Percentiles rank a stretch among this genome's conserved stretches.
phyloP scores from a whole-genome alignment of 345 rosid genomes.

The Corchorus olitorius region DNA sequence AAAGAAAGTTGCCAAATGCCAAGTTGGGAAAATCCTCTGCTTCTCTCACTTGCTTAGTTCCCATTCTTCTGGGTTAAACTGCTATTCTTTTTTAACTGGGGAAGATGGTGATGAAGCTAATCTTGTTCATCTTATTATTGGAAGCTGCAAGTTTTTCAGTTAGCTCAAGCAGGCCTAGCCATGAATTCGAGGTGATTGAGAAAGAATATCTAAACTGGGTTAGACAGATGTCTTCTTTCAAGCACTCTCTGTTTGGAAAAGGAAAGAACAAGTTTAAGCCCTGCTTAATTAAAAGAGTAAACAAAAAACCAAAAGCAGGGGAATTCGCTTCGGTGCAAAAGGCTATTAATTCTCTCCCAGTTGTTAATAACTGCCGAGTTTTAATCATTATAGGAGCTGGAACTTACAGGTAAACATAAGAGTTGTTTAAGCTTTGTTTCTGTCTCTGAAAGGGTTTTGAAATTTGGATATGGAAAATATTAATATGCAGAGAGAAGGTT shows the following conservation, averaged over 20 bases:
- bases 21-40: no score
- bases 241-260: conserved; percentile 44
- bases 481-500: conserved; percentile 70
- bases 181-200: conserved; percentile 23
- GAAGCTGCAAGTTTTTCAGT: conserved; percentile 20
- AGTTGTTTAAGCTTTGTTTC: neutral
- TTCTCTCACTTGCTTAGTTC: neutral
- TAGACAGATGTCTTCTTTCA: conserved; percentile 58
- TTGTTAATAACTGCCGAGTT: conserved; percentile 70
- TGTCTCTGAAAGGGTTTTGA: neutral
- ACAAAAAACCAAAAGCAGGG: conserved; percentile 56
- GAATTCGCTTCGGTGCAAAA: conserved; percentile 83
- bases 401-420: conserved; percentile 58
- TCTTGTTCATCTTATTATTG: conserved; percentile 31
- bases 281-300: conserved; percentile 61
- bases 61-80: neutral
- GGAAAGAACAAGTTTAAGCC: conserved; percentile 87
- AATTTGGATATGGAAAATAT: neutral
- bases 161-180: conserved; percentile 16
- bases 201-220: conserved; percentile 31
- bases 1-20: neutral
- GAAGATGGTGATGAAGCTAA: conserved; percentile 30
- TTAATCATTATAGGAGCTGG: conserved; percentile 87
- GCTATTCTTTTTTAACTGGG: no score
- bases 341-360: conserved; percentile 85